Evolutionary conservation across 768 basidiomycete genomes (phyloP), one percentile per base, ranked within the genome.

Genomic region (Obba rivulosa): DNA sequence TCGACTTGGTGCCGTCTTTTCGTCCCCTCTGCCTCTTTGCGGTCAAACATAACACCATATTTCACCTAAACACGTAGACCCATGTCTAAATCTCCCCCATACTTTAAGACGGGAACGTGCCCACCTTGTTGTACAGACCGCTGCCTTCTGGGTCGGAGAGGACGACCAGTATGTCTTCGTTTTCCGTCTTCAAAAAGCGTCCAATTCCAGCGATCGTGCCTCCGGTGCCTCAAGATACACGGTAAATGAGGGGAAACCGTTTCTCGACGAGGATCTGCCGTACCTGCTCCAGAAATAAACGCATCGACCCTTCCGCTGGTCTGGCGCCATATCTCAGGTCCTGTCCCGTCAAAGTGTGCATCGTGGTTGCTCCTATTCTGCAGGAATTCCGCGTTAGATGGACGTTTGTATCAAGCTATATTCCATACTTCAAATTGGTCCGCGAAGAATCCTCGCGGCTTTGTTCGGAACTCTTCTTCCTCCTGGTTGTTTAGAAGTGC

Each of bases 241-340:
- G 43, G 11, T 23, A 34, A 0, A 11, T 34, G 24, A 10, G n/a
- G 7, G 3, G 13, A 42, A 7, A 17, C 34, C 2, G 25, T 17
- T 13, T 22, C 25, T 39, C 11, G 18, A 43, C 35, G 25, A 4
- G 16, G 8, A 24, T 8, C 24, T 36, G 24, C 49, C 69, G 50
- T 49, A 82, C 92, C 92, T 47, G 95, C 92, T 1, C 95, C 95
- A 23, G 85, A 80, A 36, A 98, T 84, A 58, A 97, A 97, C 5
- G 85, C 92, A 60, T 88, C 77, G 1, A 96, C 52, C 22, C 69
- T 68, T 10, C 93, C 93, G 58, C 83, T 85, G 7, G 90, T 92
- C 63, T 99, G 96, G 37, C 84, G 74, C 86, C 92, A 92, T 28
- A 98, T 90, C 70, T 98, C 96, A 0, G 92, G 93, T 0, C 91